These are phyloP conservation scores for Botrytis fabae DNA, from an alignment of 2,329 filamentous ascomycete species.

Conservation along the genomic window DNA sequence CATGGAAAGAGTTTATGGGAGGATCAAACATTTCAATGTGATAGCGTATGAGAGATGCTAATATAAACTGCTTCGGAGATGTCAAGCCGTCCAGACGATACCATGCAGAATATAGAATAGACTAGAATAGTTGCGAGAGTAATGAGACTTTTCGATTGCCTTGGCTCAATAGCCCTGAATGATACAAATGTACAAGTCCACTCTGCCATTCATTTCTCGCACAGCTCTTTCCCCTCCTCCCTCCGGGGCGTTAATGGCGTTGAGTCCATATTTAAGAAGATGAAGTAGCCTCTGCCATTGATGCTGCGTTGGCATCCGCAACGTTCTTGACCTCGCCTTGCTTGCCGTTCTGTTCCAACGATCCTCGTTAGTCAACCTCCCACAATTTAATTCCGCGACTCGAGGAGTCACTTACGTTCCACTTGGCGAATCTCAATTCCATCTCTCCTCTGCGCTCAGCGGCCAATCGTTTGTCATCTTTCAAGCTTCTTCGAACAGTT, in stretches of 20 bases:
- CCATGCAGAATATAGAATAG: not conserved
- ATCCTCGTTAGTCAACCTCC: conserved; percentile 30
- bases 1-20: not conserved
- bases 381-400: conserved; percentile 9
- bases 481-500: conserved; percentile 92
- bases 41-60: not conserved
- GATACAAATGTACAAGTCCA: conserved; percentile 39
- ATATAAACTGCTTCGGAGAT: not conserved
- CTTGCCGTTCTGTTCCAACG: conserved; percentile 78
- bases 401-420: conserved; percentile 71
- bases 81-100: not conserved
- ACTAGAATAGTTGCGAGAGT: conserved; percentile 1
- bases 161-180: conserved; percentile 28
- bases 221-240: conserved; percentile 19
- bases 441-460: conserved; percentile 89
- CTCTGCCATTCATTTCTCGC: conserved; percentile 17
- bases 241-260: conserved; percentile 12
- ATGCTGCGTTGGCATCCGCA: conserved; percentile 53
- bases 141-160: conserved; percentile 26
- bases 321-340: conserved; percentile 82
- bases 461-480: conserved; percentile 85
- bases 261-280: conserved; percentile 30
- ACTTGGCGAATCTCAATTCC: conserved; percentile 90
- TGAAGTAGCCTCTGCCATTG: conserved; percentile 36
- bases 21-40: not conserved